Base-by-base conservation (phyloP, 2,329 filamentous ascomycete species). In the Epichloe uncinata region DNA sequence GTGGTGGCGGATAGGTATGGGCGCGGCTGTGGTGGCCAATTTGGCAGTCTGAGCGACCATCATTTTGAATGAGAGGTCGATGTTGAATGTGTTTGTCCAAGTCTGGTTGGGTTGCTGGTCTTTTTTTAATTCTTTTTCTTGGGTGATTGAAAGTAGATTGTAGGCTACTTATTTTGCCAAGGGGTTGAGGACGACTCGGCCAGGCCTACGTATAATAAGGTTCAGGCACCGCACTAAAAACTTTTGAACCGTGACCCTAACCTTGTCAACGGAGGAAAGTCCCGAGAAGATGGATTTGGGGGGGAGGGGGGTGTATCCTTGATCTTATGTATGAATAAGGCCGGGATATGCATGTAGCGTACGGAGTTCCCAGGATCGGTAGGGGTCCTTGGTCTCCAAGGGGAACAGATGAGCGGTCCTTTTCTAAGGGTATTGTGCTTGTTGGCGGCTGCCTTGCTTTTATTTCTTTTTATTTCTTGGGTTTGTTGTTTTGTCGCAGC, bases 1-100 rank as follows among this genome's bases (percentile, higher is more conserved):
- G 50, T 42, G 47, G 7, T 49, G 49, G 12, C 52, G 47, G 47
- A 50, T 44, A 33, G 52, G 52, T 6, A 52, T 42, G 12, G 52
- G 52, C 9, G 38, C 40, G 40, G 44, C 41, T 8, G 47, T 45
- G 34, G 49, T 50, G n/a, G 52, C 49, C 52, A 51, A 18, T 35
- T 34, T 50, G 45, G 47, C 43, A 5, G 50, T 44, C 36, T 52
- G 47, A n/a, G 47, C 12, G 5, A 40, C 35, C 47, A 46, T 50
- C 47, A 50, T 52, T 41, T 34, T 49, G 18, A 38, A 7, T 34
- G 42, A 5, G 26, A 33, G 20, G 8, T 30, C 26, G 26, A 9
- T 41, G 6, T 13, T n/a, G 15, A n/a, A n/a, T 26, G 41, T 26
- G 3, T 30, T 1, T 34, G 15, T 15, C 5, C 11, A 3, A 5